Base-by-base conservation (phyloP, 208 protist species). In the Tritrichomonas foetus region DNA sequence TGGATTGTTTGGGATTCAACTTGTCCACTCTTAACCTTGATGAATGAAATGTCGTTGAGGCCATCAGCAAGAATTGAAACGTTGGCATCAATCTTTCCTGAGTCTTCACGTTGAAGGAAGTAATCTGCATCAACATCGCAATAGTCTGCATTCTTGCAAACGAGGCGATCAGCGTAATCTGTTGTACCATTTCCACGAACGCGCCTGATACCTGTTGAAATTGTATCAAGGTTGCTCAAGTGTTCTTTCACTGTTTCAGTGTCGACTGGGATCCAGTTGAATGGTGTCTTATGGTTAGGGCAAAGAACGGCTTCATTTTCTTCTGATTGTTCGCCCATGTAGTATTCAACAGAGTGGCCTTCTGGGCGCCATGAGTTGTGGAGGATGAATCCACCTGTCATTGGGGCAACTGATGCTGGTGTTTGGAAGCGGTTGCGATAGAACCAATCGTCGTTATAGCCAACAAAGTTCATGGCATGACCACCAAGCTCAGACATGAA, bases 291-390 rank as follows among this genome's bases (percentile, higher is more conserved):
- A 89, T n/a, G 25, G 30, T 89, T 89, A 11, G 78, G 78, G 30
- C 78, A 89, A 14, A 53, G 20, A n/a, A 47, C 47, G 8, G 25
- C 22, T 50, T 89, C 78, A 47, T 89, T 89, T n/a, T 89, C 78
- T 30, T 53, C 44, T 41, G 27, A 57, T n/a, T 27, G 47, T 14
- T n/a, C 16, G 78, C 78, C 78, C 78, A 89, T 89, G 3, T 44
- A 57, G 39, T 89, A 89, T 39, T 89, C 78, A 36, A 89, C 47
- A 61, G 78, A 89, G 39, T 89, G 78, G 30, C 78, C 78, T 33
- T 49, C 47, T 57, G 47, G 0, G 5, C 74, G 8, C 78, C 78
- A 89, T 61, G 78, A 89, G 27, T 89, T 89, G 47, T 89, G 78
- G 1, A 89, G 27, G 20, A 89, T 89, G 47, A 89, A 89, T 13